Evolutionary conservation across 257 asterid species (phyloP).

Genomic region (Scutellaria barbata): DNA sequence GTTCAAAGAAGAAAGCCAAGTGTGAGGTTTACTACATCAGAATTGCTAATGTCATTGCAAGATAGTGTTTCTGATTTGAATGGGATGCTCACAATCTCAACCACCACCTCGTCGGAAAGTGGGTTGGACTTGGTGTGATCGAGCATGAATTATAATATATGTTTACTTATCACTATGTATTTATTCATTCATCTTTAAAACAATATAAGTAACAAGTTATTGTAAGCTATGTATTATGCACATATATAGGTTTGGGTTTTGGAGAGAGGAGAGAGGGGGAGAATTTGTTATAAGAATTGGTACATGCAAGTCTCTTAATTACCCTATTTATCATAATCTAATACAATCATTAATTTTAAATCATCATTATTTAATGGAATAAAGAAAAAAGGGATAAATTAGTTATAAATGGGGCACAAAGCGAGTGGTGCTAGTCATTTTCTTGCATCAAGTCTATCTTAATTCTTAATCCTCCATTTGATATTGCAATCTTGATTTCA

Average conservation of each 20-base stretch:
- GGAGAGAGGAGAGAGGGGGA: too few relatives aligned
- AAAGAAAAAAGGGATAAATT: slow-evolving; percentile 9
- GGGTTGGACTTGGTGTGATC: slow-evolving; percentile 41
- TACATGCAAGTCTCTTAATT: too few relatives aligned
- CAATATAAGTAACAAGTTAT: slow-evolving; percentile 30
- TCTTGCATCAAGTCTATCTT: slow-evolving; percentile 28
- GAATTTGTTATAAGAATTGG: too few relatives aligned
- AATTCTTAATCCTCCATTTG: neutral
- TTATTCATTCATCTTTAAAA: slow-evolving; percentile 45
- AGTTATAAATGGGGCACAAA: slow-evolving; percentile 11
- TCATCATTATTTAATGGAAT: too few relatives aligned
- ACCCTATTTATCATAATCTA: too few relatives aligned
- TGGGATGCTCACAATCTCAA: slow-evolving; percentile 60
- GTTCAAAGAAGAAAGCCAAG: slow-evolving; percentile 72
- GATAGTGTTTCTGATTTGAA: slow-evolving; percentile 85
- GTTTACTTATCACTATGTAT: slow-evolving; percentile 5
- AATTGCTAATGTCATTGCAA: slow-evolving; percentile 69
- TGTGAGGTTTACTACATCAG: slow-evolving; percentile 66
- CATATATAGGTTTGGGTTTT: too few relatives aligned
- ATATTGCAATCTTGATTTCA: neutral
- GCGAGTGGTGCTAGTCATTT: slow-evolving; percentile 40
- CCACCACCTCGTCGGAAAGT: slow-evolving; percentile 67
- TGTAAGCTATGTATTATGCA: neutral
- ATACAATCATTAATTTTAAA: too few relatives aligned
- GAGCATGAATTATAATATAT: too few relatives aligned